Percentiles rank a stretch among this genome's conserved stretches.
phyloP scores from a whole-genome alignment of 2,329 filamentous ascomycete species.

The Penicillium verrucosum region DNA sequence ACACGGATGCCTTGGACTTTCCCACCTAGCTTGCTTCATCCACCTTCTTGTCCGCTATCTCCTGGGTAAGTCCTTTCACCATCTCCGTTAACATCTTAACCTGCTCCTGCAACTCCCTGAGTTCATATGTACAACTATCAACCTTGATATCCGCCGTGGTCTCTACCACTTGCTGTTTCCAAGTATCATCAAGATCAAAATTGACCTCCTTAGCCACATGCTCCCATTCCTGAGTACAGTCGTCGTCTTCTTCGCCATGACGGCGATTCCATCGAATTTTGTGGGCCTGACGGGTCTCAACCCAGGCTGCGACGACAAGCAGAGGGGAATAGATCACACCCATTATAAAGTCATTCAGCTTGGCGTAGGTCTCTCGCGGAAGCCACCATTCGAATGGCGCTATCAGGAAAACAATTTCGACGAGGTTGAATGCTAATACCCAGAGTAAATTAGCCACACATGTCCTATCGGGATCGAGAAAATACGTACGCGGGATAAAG shows the following conservation, averaged over 20 bases:
- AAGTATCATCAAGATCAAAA: conserved; percentile 73
- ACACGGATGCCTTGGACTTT: not conserved
- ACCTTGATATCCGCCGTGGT: conserved; percentile 78
- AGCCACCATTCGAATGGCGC: conserved; percentile 96
- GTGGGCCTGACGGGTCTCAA: conserved; percentile 65
- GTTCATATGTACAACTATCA: conserved; percentile 70
- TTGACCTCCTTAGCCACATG: conserved; percentile 67
- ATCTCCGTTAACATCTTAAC: conserved; percentile 63
- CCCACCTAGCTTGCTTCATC: not conserved
- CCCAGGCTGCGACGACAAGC: conserved; percentile 70
- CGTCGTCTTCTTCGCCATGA: conserved; percentile 83
- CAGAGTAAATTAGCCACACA: not conserved
- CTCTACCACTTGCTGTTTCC: conserved; percentile 74
- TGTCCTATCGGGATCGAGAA: not conserved
- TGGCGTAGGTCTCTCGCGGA: conserved; percentile 67
- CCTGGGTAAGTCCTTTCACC: conserved; percentile 55
- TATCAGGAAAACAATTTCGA: conserved; percentile 77
- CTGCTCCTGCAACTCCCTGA: conserved; percentile 43
- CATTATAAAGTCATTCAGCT: conserved; percentile 88
- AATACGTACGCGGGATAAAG: conserved; percentile 70
- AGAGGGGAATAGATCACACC: conserved; percentile 78
- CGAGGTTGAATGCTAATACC: conserved; percentile 70
- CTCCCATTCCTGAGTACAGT: conserved; percentile 90
- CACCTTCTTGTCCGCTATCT: conserved; percentile 10
- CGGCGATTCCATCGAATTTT: conserved; percentile 70